Base-by-base conservation (phyloP, 2,329 filamentous ascomycete genomes). In the Aspergillus proliferans region DNA sequence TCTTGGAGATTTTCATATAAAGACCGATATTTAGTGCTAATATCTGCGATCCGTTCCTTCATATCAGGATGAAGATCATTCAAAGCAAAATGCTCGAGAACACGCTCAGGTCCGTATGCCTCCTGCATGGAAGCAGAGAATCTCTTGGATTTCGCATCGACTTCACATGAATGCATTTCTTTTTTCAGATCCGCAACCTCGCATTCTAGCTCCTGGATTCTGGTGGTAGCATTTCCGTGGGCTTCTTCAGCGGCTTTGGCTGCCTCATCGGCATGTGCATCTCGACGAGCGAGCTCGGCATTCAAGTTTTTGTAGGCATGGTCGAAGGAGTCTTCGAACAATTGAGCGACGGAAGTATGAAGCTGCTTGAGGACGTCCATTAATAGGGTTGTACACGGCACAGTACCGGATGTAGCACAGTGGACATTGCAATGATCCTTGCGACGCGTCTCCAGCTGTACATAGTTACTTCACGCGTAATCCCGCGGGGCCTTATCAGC, bases 281-380 rank as follows among this genome's bases (percentile, higher is more conserved):
- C 58, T 33, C 53, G 55, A 36, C 42, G 41, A 46, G 51, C 46
- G 43, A 66, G 46, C 47, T 63, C 51, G 12, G 51, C 52, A 48
- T 60, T 52, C 38, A 67, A 43, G 7, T 57, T 49, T 39, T 47
- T 51, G 45, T 64, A 64, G 15, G 62, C 65, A 49, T 59, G 51
- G 26, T 61, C 52, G 41, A 70, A 65, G 4, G 57, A 56, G 7
- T 48, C 47, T 24, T 66, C 60, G 44, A 62, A 62, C 19, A 53
- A 47, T 28, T 63, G 55, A 22, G 58, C 46, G 43, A 69, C 49
- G 43, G 64, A 63, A 36, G 47, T 46, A 41, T 66, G 65, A 28
- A 69, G 58, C 12, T 58, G 54, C 44, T 60, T 61, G 21, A 70
- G 43, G 24, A 59, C 46, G 24, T 69, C 67, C 67, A 70, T 65